Base-by-base conservation (phyloP, 768 basidiomycete genomes). In the Crucibulum laeve region DNA sequence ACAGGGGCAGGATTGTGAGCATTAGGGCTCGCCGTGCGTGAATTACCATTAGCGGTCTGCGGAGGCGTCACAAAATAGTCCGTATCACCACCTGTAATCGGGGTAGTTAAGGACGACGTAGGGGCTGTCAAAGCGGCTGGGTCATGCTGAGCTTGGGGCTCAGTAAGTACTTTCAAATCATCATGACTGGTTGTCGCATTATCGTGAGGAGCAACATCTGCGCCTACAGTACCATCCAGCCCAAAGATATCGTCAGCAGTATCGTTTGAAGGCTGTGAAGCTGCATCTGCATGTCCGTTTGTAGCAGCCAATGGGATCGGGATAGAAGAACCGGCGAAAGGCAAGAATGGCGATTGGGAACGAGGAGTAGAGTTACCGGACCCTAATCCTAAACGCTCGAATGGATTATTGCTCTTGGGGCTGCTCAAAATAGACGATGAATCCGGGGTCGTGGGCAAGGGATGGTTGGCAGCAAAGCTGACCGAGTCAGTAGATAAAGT, bases 321-420 rank as follows among this genome's bases (percentile, higher is more conserved):
- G 1, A 60, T 42, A 3, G 71, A 52, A 17, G 64, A 43, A 46
- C 64, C 58, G 22, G 68, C 56, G 52, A 80, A 76, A 0, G 81
- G 67, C 40, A 75, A 57, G 59, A 84, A 83, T 1, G 84, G 82
- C 0, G 83, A 83, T 46, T 76, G 73, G 1, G 82, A 71, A 25
- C 76, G 77, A 40, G 71, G 69, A 13, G 58, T 61, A 13, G 67
- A 57, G 24, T 60, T 60, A 37, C 66, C 72, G 19, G 68, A 63
- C 26, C 71, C 60, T 67, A 74, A 71, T 1, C 71, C 69, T 23
- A 93, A 61, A 36, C 84, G 70, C 46, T 90, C 92, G 56, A 97
- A 97, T 3, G 93, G 94, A 60, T 97, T 97, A 56, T 86, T 95
- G 55, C 88, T 92, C 69, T 88, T 88, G 43, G 64, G 60, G 35